A percentile compares a stretch with the other conserved stretches of the same genome.
phyloP scores from a whole-genome alignment of 441 rosid genomes.

The Viola pubescens region DNA sequence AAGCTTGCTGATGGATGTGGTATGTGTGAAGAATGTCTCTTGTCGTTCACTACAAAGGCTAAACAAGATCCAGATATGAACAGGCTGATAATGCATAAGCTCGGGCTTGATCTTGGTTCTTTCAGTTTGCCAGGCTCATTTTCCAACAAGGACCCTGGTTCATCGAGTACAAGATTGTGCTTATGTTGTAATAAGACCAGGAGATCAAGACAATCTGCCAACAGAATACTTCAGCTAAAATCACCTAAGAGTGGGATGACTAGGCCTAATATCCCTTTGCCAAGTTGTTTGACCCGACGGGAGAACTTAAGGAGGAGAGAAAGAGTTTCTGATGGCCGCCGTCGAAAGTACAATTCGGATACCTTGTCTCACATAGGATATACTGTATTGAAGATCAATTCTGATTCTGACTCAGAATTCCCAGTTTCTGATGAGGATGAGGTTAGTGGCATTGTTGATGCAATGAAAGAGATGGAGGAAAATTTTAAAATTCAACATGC shows the following conservation, averaged over 20 bases:
- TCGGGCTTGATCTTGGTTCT: constrained; percentile 32
- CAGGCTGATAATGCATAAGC: constrained; percentile 33
- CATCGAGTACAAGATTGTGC: constrained; percentile 31
- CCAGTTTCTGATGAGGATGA: constrained; percentile 44
- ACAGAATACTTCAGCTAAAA: constrained; percentile 31
- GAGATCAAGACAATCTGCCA: constrained; percentile 35
- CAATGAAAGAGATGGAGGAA: constrained; percentile 16
- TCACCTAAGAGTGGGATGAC: constrained; percentile 19
- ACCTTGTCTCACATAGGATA: constrained; percentile 41
- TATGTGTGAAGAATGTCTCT: constrained; percentile 61
- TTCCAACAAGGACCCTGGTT: constrained; percentile 23
- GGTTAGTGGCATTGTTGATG: constrained; percentile 13
- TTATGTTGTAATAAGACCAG: constrained; percentile 58
- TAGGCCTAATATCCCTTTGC: constrained; percentile 47
- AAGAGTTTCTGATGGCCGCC: constrained; percentile 21
- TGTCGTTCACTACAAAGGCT: constrained; percentile 35
- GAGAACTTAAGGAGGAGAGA: constrained; percentile 37
- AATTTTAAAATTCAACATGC: constrained; percentile 19
- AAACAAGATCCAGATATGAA: constrained; percentile 35
- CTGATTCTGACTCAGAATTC: constrained; percentile 47
- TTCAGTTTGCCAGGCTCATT: constrained; percentile 16
- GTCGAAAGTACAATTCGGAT: constrained; percentile 26
- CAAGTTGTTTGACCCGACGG: constrained; percentile 23
- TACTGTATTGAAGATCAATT: constrained; percentile 40
- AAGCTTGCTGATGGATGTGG: constrained; percentile 47